A percentile compares a stretch with the other conserved stretches of the same genome.
Conservation (phyloP, 768 basidiomycete genomes). For the Psilocybe subaeruginosa region DNA sequence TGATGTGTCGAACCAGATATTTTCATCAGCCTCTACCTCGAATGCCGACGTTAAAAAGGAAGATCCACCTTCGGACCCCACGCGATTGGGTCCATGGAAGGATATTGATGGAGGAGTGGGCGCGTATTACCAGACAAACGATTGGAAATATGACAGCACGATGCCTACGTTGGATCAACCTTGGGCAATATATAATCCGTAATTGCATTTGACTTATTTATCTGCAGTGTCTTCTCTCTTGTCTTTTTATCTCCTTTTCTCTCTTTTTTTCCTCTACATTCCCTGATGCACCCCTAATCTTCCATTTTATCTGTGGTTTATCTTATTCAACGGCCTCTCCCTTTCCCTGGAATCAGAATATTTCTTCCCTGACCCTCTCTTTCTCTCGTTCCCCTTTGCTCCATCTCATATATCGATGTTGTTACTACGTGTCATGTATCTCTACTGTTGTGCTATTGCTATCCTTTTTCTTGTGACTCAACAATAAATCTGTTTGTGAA, state of each 20-base stretch:
- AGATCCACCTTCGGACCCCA: constrained; percentile 50
- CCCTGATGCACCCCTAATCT: constrained; percentile 27
- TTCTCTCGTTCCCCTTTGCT: constrained; percentile 36
- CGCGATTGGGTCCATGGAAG: constrained; percentile 63
- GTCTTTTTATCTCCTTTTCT: constrained; percentile 25
- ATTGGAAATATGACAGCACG: constrained; percentile 76
- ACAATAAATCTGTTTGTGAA: constrained; percentile 4
- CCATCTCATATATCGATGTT: constrained; percentile 40
- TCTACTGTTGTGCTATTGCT: constrained; percentile 62
- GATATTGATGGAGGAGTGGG: constrained; percentile 80
- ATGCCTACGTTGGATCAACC: constrained; percentile 70
- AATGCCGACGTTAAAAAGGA: constrained; percentile 55
- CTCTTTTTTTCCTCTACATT: constrained; percentile 22
- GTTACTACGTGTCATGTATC: constrained; percentile 34
- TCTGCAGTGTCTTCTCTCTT: constrained; percentile 27
- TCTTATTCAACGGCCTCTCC: constrained; percentile 28
- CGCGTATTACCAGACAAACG: constrained; percentile 60
- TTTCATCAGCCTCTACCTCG: constrained; percentile 34
- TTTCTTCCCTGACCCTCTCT: constrained; percentile 24
- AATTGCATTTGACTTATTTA: constrained; percentile 40
- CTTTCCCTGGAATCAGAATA: constrained; percentile 20
- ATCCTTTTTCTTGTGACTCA: constrained; percentile 47
- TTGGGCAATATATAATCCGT: constrained; percentile 74
- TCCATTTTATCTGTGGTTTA: constrained; percentile 34
- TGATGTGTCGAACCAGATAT: constrained; percentile 49